Conservation (phyloP, 106 monocot species). For the Apostasia shenzhenica region DNA sequence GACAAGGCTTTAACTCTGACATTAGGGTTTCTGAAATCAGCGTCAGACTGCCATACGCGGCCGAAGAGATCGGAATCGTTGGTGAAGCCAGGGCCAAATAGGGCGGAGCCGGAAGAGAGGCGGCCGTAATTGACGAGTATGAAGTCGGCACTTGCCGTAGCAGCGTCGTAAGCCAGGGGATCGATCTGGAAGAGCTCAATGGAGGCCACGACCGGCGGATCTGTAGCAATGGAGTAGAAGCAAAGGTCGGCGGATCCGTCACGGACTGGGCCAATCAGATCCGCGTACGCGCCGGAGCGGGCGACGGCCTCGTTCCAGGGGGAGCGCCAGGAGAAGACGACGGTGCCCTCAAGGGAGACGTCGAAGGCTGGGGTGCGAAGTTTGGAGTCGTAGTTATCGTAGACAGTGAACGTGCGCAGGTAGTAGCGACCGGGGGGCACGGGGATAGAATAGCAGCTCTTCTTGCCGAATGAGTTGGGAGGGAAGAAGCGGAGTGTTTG, state of each 20-base stretch:
- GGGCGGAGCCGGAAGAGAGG: slow-evolving; percentile 34
- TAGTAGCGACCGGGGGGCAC: slow-evolving; percentile 73
- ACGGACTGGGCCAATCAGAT: slow-evolving; percentile 45
- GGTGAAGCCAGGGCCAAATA: slow-evolving; percentile 68
- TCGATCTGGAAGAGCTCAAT: slow-evolving; percentile 52
- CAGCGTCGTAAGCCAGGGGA: slow-evolving; percentile 43
- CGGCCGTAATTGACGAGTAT: slow-evolving; percentile 70
- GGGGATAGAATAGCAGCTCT: slow-evolving; percentile 88
- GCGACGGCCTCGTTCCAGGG: slow-evolving; percentile 74
- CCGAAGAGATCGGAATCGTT: slow-evolving; percentile 42
- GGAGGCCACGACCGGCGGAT: slow-evolving; percentile 75
- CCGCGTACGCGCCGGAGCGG: slow-evolving; percentile 74
- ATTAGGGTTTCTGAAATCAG: slow-evolving; percentile 27
- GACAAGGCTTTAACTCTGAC: slow-evolving; percentile 41
- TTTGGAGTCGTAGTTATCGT: slow-evolving; percentile 93
- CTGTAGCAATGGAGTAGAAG: slow-evolving; percentile 91
- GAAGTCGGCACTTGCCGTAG: slow-evolving; percentile 35
- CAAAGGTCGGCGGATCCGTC: slow-evolving; percentile 58
- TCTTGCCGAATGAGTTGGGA: slow-evolving; percentile 64
- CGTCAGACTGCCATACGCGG: slow-evolving; percentile 63
- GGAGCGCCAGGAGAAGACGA: slow-evolving; percentile 74
- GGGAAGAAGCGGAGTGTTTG: slow-evolving; percentile 86
- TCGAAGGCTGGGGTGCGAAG: slow-evolving; percentile 74
- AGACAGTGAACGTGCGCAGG: slow-evolving; percentile 85
- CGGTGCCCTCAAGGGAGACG: slow-evolving; percentile 72